Evolutionary conservation across 495 filamentous ascomycete genomes (phyloP).

Genomic region (Penicillium pulvis): DNA sequence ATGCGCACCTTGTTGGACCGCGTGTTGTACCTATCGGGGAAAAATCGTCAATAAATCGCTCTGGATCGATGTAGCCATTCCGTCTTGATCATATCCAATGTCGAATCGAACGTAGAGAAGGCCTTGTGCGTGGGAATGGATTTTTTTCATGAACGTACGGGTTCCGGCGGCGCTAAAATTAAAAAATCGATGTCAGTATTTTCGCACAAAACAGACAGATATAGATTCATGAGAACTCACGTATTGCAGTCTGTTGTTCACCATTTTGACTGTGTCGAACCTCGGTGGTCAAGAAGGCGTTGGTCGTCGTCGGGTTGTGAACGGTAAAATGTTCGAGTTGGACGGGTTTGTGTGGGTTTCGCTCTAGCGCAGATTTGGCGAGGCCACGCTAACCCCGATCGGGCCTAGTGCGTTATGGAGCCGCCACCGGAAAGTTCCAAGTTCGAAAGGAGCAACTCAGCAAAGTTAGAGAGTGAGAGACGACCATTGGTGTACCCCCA

Average conservation of each 20-base stretch:
- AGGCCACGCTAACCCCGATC: slow-evolving; percentile 40
- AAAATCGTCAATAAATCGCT: slow-evolving; percentile 40
- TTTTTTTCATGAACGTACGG: slow-evolving; percentile 65
- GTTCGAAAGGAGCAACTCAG: slow-evolving; percentile 35
- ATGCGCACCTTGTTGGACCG: slow-evolving; percentile 94
- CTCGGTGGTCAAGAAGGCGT: slow-evolving; percentile 54
- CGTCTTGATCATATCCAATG: slow-evolving; percentile 22
- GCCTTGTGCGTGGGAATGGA: slow-evolving; percentile 18
- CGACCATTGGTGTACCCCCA: slow-evolving; percentile 38
- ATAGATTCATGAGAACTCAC: slow-evolving; percentile 48
- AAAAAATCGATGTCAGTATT: slow-evolving; percentile 28
- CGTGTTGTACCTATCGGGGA: slow-evolving; percentile 80
- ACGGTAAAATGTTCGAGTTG: slow-evolving; percentile 46
- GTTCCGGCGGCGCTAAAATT: slow-evolving; percentile 77
- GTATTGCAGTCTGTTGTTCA: slow-evolving; percentile 73
- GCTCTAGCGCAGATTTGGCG: slow-evolving; percentile 54
- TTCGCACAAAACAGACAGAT: slow-evolving; percentile 1
- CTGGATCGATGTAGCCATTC: slow-evolving; percentile 10
- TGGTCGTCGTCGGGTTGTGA: slow-evolving; percentile 55
- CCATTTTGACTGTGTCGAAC: slow-evolving; percentile 61
- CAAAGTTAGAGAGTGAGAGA: slow-evolving; percentile 57
- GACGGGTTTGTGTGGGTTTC: slow-evolving; percentile 56
- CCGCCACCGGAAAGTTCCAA: slow-evolving; percentile 45
- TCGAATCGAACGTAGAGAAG: slow-evolving; percentile 21
- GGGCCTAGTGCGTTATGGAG: slow-evolving; percentile 32